Base-by-base conservation (phyloP, 1,284 basidiomycete genomes). In the Puccinia horiana region DNA sequence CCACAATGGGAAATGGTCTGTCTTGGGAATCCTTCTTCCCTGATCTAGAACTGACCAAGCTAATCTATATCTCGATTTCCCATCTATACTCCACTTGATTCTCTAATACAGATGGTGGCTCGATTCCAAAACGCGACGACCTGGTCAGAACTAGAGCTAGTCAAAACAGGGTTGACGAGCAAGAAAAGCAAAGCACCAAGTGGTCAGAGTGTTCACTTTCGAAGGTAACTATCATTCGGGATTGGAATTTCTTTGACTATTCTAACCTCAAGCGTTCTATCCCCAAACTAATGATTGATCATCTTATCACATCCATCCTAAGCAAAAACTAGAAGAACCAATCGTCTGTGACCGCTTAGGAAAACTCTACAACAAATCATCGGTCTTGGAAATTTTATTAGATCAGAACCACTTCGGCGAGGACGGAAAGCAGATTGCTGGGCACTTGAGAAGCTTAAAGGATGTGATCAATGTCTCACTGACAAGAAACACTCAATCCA, bases 141-240 rank as follows among this genome's bases (percentile, higher is more conserved):
- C 88, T 94, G 47, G 93, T 94, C 26, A 90, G 89, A 84, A 92
- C 88, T 74, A 94, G 91, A 87, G 89, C 90, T n/a, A 93, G 93
- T 89, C 91, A 92, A 69, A 93, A 94, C 85, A 91, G 93, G 85
- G 92, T 92, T 1, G 93, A 95, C 89, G 94, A 92, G 87, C 92
- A 93, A 5, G 94, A 94, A 84, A 91, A 95, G 84, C 91, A 92
- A 42, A 90, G 92, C 44, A 94, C 94, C n/a, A 89, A 91, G 76
- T 97, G 93, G 94, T 91, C 93, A 84, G 94, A 92, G 85, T 97
- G 95, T 86, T 94, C 95, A 12, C 89, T 98, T 2, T 96, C 94
- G 67, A 97, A 96, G 90, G 94, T 94, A 85, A 76, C 89, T 12
- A 42, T 32, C 23, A 8, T n/a, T 47, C 29, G 20, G 23, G 5